phyloP scores from a whole-genome alignment of 805 yeast species.

The Starmerella vitae region DNA sequence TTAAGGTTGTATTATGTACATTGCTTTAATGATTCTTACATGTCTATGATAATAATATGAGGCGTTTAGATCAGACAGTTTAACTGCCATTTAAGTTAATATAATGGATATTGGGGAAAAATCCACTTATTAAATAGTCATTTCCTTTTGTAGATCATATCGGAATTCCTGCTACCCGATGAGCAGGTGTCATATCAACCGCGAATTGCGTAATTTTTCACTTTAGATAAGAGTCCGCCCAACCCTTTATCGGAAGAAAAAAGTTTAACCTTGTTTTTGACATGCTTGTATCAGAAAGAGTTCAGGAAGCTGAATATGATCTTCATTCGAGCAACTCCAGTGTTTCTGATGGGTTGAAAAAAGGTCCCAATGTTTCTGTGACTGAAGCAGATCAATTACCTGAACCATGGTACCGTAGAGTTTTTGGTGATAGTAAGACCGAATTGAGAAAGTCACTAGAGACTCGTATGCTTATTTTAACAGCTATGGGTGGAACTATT shows the following conservation, averaged over 20 bases:
- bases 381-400: background rate
- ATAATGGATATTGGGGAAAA: no score
- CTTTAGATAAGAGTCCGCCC: background rate
- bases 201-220: background rate
- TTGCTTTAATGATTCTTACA: no score
- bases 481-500: conserved; percentile 62
- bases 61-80: no score
- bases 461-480: conserved; percentile 53
- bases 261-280: background rate
- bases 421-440: conserved; percentile 11
- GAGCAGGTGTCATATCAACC: no score
- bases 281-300: conserved; percentile 7
- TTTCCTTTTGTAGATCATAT: no score
- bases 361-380: background rate
- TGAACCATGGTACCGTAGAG: conserved; percentile 6
- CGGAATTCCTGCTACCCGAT: no score
- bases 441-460: conserved; percentile 25
- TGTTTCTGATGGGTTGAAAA: background rate
- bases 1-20: no score
- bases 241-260: background rate
- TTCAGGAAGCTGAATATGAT: conserved; percentile 6
- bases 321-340: background rate
- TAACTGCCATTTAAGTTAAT: no score
- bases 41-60: no score
- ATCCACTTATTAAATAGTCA: no score